Percentiles rank a stretch among this genome's conserved stretches.
Conservation (phyloP, 768 basidiomycete genomes). For the Lactarius deliciosus region DNA sequence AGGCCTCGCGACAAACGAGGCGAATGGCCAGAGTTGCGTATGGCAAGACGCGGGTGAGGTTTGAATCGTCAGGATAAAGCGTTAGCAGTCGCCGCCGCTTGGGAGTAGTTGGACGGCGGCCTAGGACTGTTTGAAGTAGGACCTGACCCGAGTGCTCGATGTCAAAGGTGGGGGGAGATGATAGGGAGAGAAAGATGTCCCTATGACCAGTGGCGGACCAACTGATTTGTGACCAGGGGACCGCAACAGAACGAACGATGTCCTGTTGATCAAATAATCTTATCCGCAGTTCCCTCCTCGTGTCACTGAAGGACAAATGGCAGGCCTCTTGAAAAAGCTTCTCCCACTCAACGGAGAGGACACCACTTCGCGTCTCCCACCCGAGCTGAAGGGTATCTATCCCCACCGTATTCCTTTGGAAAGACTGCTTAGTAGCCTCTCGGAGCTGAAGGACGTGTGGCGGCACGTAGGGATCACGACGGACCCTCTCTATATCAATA, state of each 20-base stretch:
- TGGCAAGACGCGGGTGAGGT: constrained; percentile 47
- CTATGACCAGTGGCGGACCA: constrained; percentile 41
- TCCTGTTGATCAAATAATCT: constrained; percentile 31
- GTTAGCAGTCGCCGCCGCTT: constrained; percentile 38
- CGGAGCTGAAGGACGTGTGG: constrained; percentile 13
- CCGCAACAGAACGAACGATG: constrained; percentile 40
- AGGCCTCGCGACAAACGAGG: constrained; percentile 42
- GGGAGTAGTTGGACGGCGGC: constrained; percentile 21
- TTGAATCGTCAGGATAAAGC: constrained; percentile 34
- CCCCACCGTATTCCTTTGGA: constrained; percentile 35
- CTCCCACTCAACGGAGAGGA: constrained; percentile 62
- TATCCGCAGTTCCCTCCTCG: constrained; percentile 51
- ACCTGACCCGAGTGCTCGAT: constrained; percentile 3
- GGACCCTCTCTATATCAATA: constrained; percentile 33
- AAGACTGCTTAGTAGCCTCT: constrained; percentile 26
- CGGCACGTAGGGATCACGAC: constrained; percentile 23
- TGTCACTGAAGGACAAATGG: constrained; percentile 40
- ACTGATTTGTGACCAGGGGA: constrained; percentile 46
- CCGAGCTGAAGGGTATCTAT: constrained; percentile 53
- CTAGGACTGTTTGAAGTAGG: not conserved
- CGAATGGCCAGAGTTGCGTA: constrained; percentile 55
- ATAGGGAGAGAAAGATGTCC: constrained; percentile 46
- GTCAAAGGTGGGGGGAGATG: constrained; percentile 45
- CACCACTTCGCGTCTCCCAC: constrained; percentile 59
- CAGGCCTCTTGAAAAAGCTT: constrained; percentile 33